Conservation (phyloP, 2,329 filamentous ascomycete species). For the Coniochaeta ligniaria region DNA sequence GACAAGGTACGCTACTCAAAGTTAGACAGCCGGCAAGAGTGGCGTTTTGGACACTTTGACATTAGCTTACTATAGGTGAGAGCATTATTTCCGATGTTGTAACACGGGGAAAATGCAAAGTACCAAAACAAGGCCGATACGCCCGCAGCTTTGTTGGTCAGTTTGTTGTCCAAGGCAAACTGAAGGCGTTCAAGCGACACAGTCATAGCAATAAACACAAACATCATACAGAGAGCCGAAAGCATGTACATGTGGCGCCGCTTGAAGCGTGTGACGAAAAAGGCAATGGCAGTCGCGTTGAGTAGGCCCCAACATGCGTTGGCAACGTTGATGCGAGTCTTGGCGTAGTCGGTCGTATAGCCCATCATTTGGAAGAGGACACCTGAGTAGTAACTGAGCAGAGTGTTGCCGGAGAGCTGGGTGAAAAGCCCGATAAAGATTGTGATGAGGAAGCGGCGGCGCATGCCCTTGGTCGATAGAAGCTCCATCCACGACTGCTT, state of each 20-base stretch:
- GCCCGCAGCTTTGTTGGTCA: conserved; percentile 16
- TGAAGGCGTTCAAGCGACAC: conserved; percentile 12
- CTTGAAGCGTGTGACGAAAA: conserved; percentile 33
- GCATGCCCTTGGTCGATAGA: conserved; percentile 19
- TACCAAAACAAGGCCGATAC: conserved; percentile 15
- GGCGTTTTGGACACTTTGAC: neutral
- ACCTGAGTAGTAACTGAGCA: conserved; percentile 33
- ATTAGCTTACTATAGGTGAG: conserved; percentile 10
- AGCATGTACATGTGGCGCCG: conserved; percentile 11
- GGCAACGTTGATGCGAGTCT: conserved; percentile 38
- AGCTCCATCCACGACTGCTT: conserved; percentile 32
- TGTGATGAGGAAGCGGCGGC: conserved; percentile 27
- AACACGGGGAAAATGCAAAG: conserved; percentile 16
- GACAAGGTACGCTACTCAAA: conserved; percentile 11
- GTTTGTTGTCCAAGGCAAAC: conserved; percentile 4
- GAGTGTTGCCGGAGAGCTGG: conserved; percentile 31
- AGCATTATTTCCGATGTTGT: conserved; percentile 18
- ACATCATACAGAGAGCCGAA: conserved; percentile 13
- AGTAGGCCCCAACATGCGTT: conserved; percentile 37
- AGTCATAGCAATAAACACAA: conserved; percentile 14
- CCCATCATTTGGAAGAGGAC: conserved; percentile 37
- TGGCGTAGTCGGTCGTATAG: conserved; percentile 29
- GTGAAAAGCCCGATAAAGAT: conserved; percentile 30
- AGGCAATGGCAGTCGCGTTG: conserved; percentile 30
- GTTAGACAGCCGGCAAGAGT: neutral